These are phyloP conservation scores for Martensiomyces pterosporus DNA, from an alignment of 192 early-diverging fungal genomes.

Conservation along the genomic window DNA sequence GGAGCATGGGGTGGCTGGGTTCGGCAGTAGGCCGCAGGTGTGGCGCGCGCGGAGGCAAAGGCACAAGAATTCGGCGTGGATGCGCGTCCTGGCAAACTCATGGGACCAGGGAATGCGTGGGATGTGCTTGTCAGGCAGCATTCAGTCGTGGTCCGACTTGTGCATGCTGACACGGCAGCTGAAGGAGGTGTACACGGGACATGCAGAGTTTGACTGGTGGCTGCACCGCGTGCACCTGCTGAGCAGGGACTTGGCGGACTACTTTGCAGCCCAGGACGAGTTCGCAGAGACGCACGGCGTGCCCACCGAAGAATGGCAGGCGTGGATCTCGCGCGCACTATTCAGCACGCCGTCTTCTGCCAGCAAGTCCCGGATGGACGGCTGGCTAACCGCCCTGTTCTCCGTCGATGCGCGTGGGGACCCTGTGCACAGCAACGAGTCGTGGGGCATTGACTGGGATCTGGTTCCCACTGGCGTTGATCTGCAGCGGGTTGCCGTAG, in stretches of 20 bases:
- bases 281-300: slow-evolving; percentile 4
- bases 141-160: slow-evolving; percentile 39
- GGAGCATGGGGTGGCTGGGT: slow-evolving; percentile 15
- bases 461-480: slow-evolving; percentile 41
- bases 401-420: slow-evolving; percentile 13
- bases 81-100: slow-evolving; percentile 7
- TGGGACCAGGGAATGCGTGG: slow-evolving; percentile 19
- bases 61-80: slow-evolving; percentile 37
- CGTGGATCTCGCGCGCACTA: slow-evolving; percentile 33
- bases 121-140: slow-evolving; percentile 19
- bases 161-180: slow-evolving; percentile 39
- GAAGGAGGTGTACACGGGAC: slow-evolving; percentile 20
- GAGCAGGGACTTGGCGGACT: slow-evolving; percentile 42
- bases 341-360: slow-evolving; percentile 33
- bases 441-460: slow-evolving; percentile 37
- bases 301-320: slow-evolving; percentile 10
- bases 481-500: slow-evolving; percentile 14
- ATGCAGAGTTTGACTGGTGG: slow-evolving; percentile 36
- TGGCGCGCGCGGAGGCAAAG: slow-evolving; percentile 33
- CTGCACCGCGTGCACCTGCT: slow-evolving; percentile 41
- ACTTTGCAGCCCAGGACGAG: slow-evolving; percentile 37
- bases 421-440: slow-evolving; percentile 19
- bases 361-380: slow-evolving; percentile 24
- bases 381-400: slow-evolving; percentile 44
- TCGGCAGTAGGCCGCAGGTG: slow-evolving; percentile 9